A percentile compares a stretch with the other conserved stretches of the same genome.
Conservation (phyloP, 2,329 filamentous ascomycete species). For the Sclerotinia nivalis region DNA sequence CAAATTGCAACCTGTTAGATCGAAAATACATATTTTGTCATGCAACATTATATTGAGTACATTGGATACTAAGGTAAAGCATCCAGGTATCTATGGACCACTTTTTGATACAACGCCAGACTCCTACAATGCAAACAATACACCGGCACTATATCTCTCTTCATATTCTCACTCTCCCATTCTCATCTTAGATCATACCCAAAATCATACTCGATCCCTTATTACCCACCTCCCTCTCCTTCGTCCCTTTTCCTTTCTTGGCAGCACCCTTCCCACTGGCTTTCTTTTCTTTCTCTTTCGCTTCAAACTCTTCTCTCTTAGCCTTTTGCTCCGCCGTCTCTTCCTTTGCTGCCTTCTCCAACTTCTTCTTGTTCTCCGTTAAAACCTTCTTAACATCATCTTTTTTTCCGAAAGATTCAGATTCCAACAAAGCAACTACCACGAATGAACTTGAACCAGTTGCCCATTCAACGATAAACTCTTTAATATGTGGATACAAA, state of each 20-base stretch:
- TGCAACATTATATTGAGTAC: slow-evolving; percentile 20
- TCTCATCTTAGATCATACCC: slow-evolving; percentile 50
- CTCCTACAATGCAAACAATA: slow-evolving; percentile 14
- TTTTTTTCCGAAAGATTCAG: slow-evolving; percentile 66
- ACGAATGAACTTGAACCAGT: slow-evolving; percentile 85
- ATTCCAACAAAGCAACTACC: slow-evolving; percentile 77
- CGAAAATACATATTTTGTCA: background rate
- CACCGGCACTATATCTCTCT: background rate
- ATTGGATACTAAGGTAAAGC: slow-evolving; percentile 6
- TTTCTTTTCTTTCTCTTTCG: slow-evolving; percentile 42
- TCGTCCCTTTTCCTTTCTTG: slow-evolving; percentile 48
- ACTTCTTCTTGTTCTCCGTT: slow-evolving; percentile 69
- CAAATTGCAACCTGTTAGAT: no score
- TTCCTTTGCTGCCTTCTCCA: slow-evolving; percentile 67
- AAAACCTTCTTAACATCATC: slow-evolving; percentile 68
- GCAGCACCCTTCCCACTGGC: slow-evolving; percentile 44
- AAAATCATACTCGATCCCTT: slow-evolving; percentile 62
- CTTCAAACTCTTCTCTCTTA: slow-evolving; percentile 48
- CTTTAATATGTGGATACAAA: slow-evolving; percentile 79
- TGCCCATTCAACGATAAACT: slow-evolving; percentile 77
- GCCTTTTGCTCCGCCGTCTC: slow-evolving; percentile 57
- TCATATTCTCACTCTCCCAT: background rate
- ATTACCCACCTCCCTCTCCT: slow-evolving; percentile 55
- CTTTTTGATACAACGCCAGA: slow-evolving; percentile 12
- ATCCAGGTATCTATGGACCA: slow-evolving; percentile 15